Evolutionary conservation across 371 early-diverging fungal species (phyloP), one percentile per base, ranked within the genome.

Genomic region (Blakeslea trispora): DNA sequence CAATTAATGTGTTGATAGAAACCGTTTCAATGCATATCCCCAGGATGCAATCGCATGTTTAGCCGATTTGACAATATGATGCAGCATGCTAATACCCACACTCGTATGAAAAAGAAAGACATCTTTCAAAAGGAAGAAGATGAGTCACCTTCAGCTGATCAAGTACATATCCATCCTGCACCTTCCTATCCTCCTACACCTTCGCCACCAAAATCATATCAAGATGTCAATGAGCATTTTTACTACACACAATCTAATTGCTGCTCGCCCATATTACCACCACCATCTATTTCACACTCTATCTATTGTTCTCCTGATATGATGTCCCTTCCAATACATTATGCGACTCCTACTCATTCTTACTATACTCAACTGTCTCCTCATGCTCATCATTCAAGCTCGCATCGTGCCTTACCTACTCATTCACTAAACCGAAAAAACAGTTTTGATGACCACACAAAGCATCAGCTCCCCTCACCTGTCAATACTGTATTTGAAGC

Each of bases 1-100:
- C 1, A 19, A 18, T 35, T 31, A 32, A 15, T 5, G 11, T n/a
- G 0, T 32, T 19, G 13, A 37, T 44, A 66, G 63, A 80, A 80
- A 61, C 81, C 81, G 4, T 80, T 73, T 58, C 55, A 64, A 51
- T 80, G 81, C 56, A 70, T 75, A 53, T 68, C 73, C 17, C 59
- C 75, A 9, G 68, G 65, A 19, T 80, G 81, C 50, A 63, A 69
- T 24, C 63, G 81, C 13, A 71, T 60, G 17, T 80, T 80, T 58
- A 80, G 81, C 61, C 68, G 81, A 19, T 75, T 72, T 43, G 81
- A 80, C 59, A 80, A 80, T 51, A 80, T 80, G 81, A 80, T 80
- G 55, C 81, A 80, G 35, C 81, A 80, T 40, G 77, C 81, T 2
- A 75, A 80, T 17, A 80, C 77, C 0, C 81, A 80, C 18, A 53